These are phyloP conservation scores for Heracleum sosnowskyi DNA, from an alignment of 129 eudicot species.

Conservation along the genomic window DNA sequence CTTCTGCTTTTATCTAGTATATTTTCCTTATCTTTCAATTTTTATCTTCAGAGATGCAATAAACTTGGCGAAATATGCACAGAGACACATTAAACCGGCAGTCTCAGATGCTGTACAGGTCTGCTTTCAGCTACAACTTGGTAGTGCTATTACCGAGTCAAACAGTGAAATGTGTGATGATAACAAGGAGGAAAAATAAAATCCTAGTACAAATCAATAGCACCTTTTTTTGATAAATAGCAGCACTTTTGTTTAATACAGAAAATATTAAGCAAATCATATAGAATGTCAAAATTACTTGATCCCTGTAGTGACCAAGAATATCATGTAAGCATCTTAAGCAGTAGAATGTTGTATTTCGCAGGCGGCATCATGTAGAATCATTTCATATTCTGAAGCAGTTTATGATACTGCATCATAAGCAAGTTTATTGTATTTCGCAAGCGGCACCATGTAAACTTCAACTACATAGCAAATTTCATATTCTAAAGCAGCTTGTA, in stretches of 20 bases:
- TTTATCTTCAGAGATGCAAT: constrained; percentile 49
- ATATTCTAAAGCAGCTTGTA: too few relatives aligned
- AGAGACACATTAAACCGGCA: constrained; percentile 34
- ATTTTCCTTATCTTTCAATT: neutral
- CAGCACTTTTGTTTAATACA: neutral
- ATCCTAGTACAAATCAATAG: neutral
- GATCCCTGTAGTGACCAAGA: too few relatives aligned
- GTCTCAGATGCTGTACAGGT: constrained; percentile 35
- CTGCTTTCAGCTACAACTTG: constrained; percentile 44
- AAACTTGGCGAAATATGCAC: constrained; percentile 50
- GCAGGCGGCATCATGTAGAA: too few relatives aligned
- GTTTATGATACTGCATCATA: neutral
- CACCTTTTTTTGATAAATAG: neutral
- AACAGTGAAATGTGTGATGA: neutral
- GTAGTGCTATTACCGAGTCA: constrained; percentile 18
- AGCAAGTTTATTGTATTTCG: too few relatives aligned
- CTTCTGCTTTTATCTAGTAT: neutral
- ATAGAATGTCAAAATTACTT: neutral
- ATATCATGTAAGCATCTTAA: too few relatives aligned
- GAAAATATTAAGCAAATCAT: neutral
- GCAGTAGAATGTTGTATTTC: too few relatives aligned
- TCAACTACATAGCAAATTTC: too few relatives aligned
- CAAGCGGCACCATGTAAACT: too few relatives aligned
- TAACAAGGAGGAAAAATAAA: neutral
- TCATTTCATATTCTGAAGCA: neutral